Evolutionary conservation across 2,329 filamentous ascomycete genomes (phyloP).

Genomic region (Arthroderma sp.): DNA sequence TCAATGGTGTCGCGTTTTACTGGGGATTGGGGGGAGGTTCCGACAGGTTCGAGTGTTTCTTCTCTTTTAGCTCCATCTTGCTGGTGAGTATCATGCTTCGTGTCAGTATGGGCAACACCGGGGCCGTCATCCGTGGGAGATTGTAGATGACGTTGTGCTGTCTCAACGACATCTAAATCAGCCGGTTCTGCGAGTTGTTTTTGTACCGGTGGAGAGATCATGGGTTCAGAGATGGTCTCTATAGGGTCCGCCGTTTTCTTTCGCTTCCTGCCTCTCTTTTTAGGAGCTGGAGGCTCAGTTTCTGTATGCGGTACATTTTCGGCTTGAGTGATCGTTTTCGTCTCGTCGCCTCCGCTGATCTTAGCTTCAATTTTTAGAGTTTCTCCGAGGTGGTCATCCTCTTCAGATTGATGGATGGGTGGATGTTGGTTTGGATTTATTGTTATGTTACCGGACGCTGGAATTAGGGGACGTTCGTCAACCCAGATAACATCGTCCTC

Average conservation of each 20-base stretch:
- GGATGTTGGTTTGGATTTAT: not conserved
- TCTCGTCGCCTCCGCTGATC: not conserved
- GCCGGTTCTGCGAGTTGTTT: not conserved
- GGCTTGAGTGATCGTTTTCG: not conserved
- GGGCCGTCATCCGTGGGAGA: not conserved
- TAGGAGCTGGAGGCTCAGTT: slow-evolving; percentile 15
- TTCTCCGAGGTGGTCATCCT: not conserved
- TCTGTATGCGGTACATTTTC: not conserved
- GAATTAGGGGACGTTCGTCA: slow-evolving; percentile 12
- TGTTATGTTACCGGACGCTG: no score
- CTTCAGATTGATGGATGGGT: not conserved
- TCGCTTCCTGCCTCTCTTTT: slow-evolving; percentile 31
- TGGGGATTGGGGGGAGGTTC: not conserved
- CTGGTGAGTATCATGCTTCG: not conserved
- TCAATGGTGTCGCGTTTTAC: not conserved
- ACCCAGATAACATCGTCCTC: slow-evolving; percentile 32
- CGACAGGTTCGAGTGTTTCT: not conserved
- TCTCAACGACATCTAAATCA: no score
- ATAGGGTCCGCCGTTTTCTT: slow-evolving; percentile 15
- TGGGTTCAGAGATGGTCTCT: not conserved
- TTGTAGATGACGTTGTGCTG: no score
- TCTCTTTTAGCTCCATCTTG: no score
- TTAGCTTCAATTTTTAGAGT: not conserved
- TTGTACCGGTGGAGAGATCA: not conserved
- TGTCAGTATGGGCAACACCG: not conserved